Conservation (phyloP, 2,329 filamentous ascomycete species). For the Colletotrichum viniferum region DNA sequence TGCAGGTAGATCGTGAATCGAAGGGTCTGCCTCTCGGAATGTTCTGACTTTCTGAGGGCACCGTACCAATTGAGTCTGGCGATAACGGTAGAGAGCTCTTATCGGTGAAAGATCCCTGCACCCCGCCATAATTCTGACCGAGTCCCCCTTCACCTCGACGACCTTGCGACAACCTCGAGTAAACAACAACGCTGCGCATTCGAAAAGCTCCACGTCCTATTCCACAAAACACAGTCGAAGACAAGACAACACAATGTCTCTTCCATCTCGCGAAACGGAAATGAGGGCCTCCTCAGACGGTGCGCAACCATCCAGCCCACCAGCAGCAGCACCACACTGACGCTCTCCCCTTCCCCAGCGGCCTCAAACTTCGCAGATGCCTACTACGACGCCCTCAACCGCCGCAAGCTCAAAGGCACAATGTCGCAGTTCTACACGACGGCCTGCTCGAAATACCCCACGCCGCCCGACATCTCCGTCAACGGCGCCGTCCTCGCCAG, state of each 20-base stretch:
- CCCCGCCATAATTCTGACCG: slow-evolving; percentile 8
- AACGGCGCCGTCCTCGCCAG: slow-evolving; percentile 74
- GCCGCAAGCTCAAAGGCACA: slow-evolving; percentile 64
- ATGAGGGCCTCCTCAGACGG: slow-evolving; percentile 53
- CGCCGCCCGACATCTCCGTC: slow-evolving; percentile 75
- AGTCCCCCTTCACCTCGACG: neutral
- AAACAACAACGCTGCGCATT: neutral
- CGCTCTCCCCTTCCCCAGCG: slow-evolving; percentile 46
- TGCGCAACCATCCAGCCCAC: slow-evolving; percentile 25
- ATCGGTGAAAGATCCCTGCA: neutral
- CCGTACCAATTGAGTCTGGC: neutral
- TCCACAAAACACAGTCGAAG: too few species aligned
- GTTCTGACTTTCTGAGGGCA: neutral
- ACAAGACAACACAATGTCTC: slow-evolving; percentile 30
- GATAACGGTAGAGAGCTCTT: slow-evolving; percentile 21
- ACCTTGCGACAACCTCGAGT: neutral
- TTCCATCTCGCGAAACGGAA: slow-evolving; percentile 45
- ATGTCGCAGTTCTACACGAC: slow-evolving; percentile 76
- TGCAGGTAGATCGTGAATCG: neutral
- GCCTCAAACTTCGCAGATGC: slow-evolving; percentile 73
- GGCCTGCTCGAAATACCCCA: slow-evolving; percentile 54
- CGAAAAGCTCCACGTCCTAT: neutral
- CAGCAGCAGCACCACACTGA: neutral
- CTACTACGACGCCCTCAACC: slow-evolving; percentile 78
- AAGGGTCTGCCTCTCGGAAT: neutral